These are phyloP conservation scores for Fusarium poae DNA, from an alignment of 2,329 filamentous ascomycete genomes.

Conservation along the genomic window DNA sequence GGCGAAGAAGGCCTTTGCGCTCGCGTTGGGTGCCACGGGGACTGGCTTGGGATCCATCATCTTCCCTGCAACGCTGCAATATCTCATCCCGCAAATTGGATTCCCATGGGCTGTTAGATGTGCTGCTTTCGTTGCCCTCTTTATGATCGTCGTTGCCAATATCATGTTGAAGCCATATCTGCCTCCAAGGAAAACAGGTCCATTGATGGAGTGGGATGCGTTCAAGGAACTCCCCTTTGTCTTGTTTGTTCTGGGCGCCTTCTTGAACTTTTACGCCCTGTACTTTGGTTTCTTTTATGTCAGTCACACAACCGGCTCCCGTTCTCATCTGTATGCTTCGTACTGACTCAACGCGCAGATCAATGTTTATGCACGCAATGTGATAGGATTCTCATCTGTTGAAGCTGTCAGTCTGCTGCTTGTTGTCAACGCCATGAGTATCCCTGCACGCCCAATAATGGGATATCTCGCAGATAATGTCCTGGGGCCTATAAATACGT, in stretches of 20 bases:
- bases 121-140: slow-evolving; percentile 72
- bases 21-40: slow-evolving; percentile 71
- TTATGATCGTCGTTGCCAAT: slow-evolving; percentile 57
- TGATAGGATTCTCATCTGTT: slow-evolving; percentile 62
- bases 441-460: slow-evolving; percentile 69
- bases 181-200: slow-evolving; percentile 62
- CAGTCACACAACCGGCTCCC: slow-evolving; percentile 54
- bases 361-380: slow-evolving; percentile 56
- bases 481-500: slow-evolving; percentile 63
- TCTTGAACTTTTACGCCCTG: slow-evolving; percentile 59
- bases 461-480: slow-evolving; percentile 70
- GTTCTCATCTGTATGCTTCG: slow-evolving; percentile 1
- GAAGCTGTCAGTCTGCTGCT: slow-evolving; percentile 68
- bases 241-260: slow-evolving; percentile 63
- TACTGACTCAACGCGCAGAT: slow-evolving; percentile 51
- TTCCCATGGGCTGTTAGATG: slow-evolving; percentile 75
- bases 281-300: slow-evolving; percentile 60
- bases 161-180: slow-evolving; percentile 61
- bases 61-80: slow-evolving; percentile 69
- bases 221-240: slow-evolving; percentile 69
- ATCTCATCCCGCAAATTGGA: slow-evolving; percentile 68
- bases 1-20: slow-evolving; percentile 66
- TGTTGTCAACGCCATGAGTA: slow-evolving; percentile 73
- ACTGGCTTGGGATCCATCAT: slow-evolving; percentile 68
- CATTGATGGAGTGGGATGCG: slow-evolving; percentile 67